phyloP scores from a whole-genome alignment of 805 yeast genomes.

The Wickerhamomyces alni region DNA sequence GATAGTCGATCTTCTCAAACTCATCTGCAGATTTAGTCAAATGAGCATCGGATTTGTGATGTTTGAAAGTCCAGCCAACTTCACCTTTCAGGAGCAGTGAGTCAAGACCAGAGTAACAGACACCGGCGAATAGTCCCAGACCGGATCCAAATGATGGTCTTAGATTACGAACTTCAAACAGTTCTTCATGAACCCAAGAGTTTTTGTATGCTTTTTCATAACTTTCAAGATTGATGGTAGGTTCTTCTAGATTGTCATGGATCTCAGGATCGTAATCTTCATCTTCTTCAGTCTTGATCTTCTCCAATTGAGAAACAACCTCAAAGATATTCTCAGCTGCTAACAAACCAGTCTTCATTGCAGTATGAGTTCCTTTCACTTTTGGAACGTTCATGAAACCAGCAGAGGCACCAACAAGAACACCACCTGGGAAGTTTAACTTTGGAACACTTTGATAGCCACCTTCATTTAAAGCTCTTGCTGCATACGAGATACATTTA shows the following conservation, averaged over 20 bases:
- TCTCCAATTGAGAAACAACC: conserved; percentile 39
- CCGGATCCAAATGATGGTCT: conserved; percentile 84
- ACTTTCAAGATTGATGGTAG: conserved; percentile 42
- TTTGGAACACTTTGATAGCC: conserved; percentile 92
- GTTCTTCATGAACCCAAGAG: conserved; percentile 86
- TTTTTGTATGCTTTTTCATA: conserved; percentile 62
- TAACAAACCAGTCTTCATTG: conserved; percentile 90
- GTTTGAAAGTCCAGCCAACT: conserved; percentile 84
- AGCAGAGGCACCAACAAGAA: conserved; percentile 90
- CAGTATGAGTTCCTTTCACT: conserved; percentile 96
- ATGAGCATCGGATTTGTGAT: conserved; percentile 62
- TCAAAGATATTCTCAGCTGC: conserved; percentile 84
- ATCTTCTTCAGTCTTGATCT: conserved; percentile 35
- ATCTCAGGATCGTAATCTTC: conserved; percentile 35
- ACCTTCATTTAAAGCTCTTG: conserved; percentile 96
- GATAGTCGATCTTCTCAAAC: conserved; percentile 72
- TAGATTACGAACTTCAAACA: conserved; percentile 79
- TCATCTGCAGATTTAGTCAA: conserved; percentile 64
- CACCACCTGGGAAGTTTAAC: conserved; percentile 92
- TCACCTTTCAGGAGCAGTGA: conserved; percentile 73
- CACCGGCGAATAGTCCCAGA: conserved; percentile 76
- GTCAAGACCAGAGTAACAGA: conserved; percentile 77
- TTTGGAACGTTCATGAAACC: conserved; percentile 97
- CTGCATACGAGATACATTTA: conserved; percentile 88
- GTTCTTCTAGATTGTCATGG: conserved; percentile 32